phyloP scores from a whole-genome alignment of 2,329 filamentous ascomycete species.

The Epichloe gansuensis region DNA sequence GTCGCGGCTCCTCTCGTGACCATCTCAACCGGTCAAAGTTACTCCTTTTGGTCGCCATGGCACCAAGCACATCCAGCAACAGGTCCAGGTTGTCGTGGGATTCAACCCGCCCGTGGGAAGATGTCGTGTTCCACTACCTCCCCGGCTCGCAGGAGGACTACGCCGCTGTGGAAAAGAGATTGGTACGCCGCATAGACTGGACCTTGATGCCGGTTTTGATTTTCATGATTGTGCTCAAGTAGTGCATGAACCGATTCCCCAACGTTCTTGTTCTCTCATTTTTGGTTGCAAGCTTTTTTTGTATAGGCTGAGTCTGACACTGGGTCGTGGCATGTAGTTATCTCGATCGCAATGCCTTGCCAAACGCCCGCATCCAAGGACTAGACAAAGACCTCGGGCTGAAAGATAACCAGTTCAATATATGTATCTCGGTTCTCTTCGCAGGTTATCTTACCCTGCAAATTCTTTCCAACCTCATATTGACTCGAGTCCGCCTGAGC shows the following conservation, averaged over 20 bases:
- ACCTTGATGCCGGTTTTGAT: conserved; percentile 6
- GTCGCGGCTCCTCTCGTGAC: not conserved
- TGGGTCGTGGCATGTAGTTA: not conserved
- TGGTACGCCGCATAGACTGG: conserved; percentile 3
- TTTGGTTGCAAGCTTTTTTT: no score
- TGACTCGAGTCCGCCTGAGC: conserved; percentile 28
- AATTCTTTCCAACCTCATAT: conserved; percentile 27
- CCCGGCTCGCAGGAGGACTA: conserved; percentile 1
- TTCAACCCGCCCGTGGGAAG: not conserved
- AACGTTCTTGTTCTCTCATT: not conserved
- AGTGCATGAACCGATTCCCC: not conserved
- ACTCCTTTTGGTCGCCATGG: not conserved
- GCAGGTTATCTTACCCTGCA: conserved; percentile 23
- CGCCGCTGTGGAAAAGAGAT: conserved; percentile 2
- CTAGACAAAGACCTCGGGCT: conserved; percentile 3
- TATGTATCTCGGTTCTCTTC: conserved; percentile 22
- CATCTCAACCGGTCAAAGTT: not conserved
- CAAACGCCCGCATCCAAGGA: conserved; percentile 4
- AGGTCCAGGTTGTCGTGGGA: not conserved
- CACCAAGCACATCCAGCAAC: not conserved
- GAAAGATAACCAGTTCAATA: conserved; percentile 2
- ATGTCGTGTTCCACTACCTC: conserved; percentile 1
- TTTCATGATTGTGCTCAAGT: conserved; percentile 7
- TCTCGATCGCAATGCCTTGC: conserved; percentile 6
- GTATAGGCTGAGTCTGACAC: not conserved